phyloP scores from a whole-genome alignment of 116 monocot species.

The Phalaenopsis hybrid region DNA sequence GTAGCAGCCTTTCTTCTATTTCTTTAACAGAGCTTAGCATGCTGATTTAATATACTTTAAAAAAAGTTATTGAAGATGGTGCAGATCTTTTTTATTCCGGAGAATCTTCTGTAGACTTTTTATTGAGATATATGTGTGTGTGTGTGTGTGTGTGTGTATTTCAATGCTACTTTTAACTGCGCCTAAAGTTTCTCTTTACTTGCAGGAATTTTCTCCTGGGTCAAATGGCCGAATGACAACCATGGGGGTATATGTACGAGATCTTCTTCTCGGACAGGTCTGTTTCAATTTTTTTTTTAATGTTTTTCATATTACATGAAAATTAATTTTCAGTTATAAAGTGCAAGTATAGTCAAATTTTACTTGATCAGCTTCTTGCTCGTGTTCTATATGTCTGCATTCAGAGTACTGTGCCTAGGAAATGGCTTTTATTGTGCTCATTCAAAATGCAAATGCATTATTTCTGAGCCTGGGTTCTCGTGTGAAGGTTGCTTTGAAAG shows the following conservation, averaged over 20 bases:
- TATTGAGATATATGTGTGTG: background rate
- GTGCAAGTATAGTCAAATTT: constrained; percentile 3
- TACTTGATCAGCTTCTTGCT: constrained; percentile 11
- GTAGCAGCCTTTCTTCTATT: background rate
- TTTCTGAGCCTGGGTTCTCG: constrained; percentile 27
- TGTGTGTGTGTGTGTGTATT: too few relatives aligned
- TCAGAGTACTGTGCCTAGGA: constrained; percentile 14
- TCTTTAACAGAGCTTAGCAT: background rate
- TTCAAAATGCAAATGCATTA: constrained; percentile 8
- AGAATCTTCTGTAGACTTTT: background rate
- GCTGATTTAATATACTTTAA: background rate
- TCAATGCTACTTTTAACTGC: background rate
- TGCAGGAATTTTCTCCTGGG: constrained; percentile 83
- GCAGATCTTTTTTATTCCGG: background rate
- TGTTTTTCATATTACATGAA: background rate
- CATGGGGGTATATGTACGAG: constrained; percentile 90
- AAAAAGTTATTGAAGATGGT: background rate
- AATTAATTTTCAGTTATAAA: background rate
- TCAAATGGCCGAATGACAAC: constrained; percentile 75
- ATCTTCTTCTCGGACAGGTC: constrained; percentile 90
- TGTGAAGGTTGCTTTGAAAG: constrained; percentile 48
- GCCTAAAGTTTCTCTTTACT: background rate
- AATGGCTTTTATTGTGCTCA: background rate
- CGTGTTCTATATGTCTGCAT: constrained; percentile 5
- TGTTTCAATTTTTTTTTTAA: constrained; percentile 2